phyloP scores from a whole-genome alignment of 2,329 filamentous ascomycete genomes.

The Shiraia bambusicola region DNA sequence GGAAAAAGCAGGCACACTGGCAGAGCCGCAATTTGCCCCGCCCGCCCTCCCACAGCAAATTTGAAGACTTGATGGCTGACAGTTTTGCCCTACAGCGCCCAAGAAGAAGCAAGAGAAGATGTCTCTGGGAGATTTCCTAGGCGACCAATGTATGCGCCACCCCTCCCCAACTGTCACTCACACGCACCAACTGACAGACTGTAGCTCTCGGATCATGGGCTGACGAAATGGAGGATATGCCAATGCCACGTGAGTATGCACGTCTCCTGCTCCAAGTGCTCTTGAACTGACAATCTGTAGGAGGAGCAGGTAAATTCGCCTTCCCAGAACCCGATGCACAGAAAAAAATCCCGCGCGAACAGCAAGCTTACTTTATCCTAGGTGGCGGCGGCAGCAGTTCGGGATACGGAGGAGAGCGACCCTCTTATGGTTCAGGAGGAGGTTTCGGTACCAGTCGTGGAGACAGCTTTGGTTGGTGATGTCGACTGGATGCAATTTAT shows the following conservation, averaged over 20 bases:
- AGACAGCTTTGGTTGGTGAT: slow-evolving; percentile 44
- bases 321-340: slow-evolving; percentile 6
- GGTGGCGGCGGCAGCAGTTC: slow-evolving; percentile 44
- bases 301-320: slow-evolving; percentile 32
- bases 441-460: slow-evolving; percentile 43
- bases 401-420: slow-evolving; percentile 52
- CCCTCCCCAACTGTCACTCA: slow-evolving; percentile 19
- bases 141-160: slow-evolving; percentile 74
- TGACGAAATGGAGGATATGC: slow-evolving; percentile 93
- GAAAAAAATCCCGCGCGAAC: background rate
- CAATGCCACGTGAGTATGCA: slow-evolving; percentile 65
- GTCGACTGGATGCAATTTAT: slow-evolving; percentile 2
- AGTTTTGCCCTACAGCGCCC: slow-evolving; percentile 63
- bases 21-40: slow-evolving; percentile 30
- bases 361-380: slow-evolving; percentile 22
- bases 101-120: slow-evolving; percentile 96
- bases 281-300: slow-evolving; percentile 27
- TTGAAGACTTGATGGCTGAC: slow-evolving; percentile 47
- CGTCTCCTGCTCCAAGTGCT: slow-evolving; percentile 15
- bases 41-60: slow-evolving; percentile 18
- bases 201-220: slow-evolving; percentile 88
- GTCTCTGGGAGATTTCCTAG: slow-evolving; percentile 94
- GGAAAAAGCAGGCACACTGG: slow-evolving; percentile 22
- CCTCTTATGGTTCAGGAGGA: slow-evolving; percentile 48
- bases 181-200: slow-evolving; percentile 30